Evolutionary conservation across 148 eudicot species (phyloP), one percentile per base, ranked within the genome.

Genomic region (Agrostemma githago): DNA sequence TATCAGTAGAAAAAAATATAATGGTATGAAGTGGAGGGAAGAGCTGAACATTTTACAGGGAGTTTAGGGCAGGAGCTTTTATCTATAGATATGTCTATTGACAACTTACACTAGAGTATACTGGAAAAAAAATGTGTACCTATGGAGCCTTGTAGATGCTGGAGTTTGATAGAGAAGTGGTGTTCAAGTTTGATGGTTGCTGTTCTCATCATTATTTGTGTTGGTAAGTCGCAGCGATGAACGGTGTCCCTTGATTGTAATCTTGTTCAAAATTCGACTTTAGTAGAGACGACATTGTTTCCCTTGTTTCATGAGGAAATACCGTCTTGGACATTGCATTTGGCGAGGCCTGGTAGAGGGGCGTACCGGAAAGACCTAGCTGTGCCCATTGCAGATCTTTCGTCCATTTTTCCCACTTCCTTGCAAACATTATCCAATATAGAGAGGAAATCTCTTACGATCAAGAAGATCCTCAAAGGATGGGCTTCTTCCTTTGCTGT

Each of bases 391-490:
- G 86, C 78, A 46, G 88, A 69, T 60, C 80, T 79, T 14, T 86
- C 93, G 64, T 90, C 89, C 89, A 87, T 88, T 71, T 70, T 82
- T 63, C 96, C 87, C 2, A 88, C 91, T 83, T 89, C 91, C 77
- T 85, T 89, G 73, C 94, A 89, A 51, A 89, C 91, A 44, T 82
- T 82, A 77, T 89, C 94, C 65, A 89, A 75, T 46, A 84, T 20
- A 1, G 83, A 67, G 3, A 89, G 84, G 72, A 89, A 88, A 71
- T 89, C 95, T 68, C 89, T 82, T 16, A 89, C 89, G 2, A 89
- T 77, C 79, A 84, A 71, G 77, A 89, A 89, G 72, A 89, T 85
- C 51, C 95, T 78, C 5, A 89, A 74, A 0, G 89, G 88, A 54
- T 86, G 91, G 16, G 89, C 91, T 74, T 86, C 94, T 83, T 86